Conservation (phyloP, 331 rosid genomes). For the Pyracantha coccinea region DNA sequence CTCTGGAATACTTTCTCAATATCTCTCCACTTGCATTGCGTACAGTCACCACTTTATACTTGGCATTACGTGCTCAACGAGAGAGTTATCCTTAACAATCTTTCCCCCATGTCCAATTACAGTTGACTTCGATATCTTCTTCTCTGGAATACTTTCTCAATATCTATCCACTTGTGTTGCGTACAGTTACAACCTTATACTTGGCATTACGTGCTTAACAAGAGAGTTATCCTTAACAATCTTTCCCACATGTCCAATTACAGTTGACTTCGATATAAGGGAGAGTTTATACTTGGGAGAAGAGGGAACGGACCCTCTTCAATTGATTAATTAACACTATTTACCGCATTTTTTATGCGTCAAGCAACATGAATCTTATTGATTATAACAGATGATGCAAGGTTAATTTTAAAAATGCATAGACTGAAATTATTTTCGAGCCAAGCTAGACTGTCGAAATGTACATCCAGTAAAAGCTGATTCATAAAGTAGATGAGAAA, state of each 20-base stretch:
- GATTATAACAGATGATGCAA: neutral
- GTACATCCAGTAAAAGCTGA: neutral
- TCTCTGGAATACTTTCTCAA: neutral
- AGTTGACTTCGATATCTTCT: neutral
- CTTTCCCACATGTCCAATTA: neutral
- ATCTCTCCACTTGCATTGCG: neutral
- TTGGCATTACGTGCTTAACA: neutral
- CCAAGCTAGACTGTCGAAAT: neutral
- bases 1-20: neutral
- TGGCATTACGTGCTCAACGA: neutral
- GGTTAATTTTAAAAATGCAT: neutral
- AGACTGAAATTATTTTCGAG: neutral
- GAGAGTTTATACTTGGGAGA: neutral
- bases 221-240: neutral
- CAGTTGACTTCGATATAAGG: neutral
- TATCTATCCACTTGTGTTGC: neutral
- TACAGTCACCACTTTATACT: neutral
- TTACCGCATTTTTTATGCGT: neutral
- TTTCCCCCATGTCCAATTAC: neutral
- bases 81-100: neutral
- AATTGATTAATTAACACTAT: neutral
- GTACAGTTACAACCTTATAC: neutral
- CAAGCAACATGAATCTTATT: neutral
- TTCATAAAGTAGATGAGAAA: conserved; percentile 1
- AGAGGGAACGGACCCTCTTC: neutral